Evolutionary conservation across 2,329 filamentous ascomycete genomes (phyloP), one percentile per base, ranked within the genome.

Genomic region (Bertia moriformis): DNA sequence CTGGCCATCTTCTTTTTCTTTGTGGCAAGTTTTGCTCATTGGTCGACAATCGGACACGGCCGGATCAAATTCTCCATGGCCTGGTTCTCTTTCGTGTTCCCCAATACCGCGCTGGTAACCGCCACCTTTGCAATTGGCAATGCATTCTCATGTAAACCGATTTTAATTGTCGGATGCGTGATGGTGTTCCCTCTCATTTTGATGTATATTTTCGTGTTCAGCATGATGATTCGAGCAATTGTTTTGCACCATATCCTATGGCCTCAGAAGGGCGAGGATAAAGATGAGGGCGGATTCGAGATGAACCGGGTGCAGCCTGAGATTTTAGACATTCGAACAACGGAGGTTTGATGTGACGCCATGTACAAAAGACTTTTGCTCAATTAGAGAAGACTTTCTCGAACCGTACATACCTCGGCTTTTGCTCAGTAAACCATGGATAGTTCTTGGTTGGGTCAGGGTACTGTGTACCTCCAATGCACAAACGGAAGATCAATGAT

Each of bases 241-340:
- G 38, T 62, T 4, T 49, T 63, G 13, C 68, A 61, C 39, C 70
- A 78, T 47, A 72, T 78, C 19, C 48, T 78, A 3, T 78, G 73
- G 73, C 73, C 73, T 13, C 69, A 77, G 53, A 76, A 72, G 47
- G 72, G 75, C 22, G 73, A 78, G 49, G 73, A 78, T 54, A 62
- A 69, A 39, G 67, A 71, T 19, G 73, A 78, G 47, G 73, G 73
- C 33, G 72, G 73, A 0, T 78, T 73, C 56, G 58, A 56, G 37
- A 35, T 35, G 10, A 10, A 35, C 7, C 10, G 15, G 15, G 7
- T 35, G 12, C 10, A 35, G 10, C 32, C 32, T 15, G 32, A 35
- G 24, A n/a, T n/a, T n/a, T n/a, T n/a, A n/a, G n/a, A n/a, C n/a
- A n/a, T n/a, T n/a, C n/a, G n/a, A n/a, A n/a, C n/a, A n/a, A n/a